A percentile compares a stretch with the other conserved stretches of the same genome.
Evolutionary conservation across 1,284 basidiomycete species (phyloP).

Genomic region (Ustanciosporium gigantosporum): DNA sequence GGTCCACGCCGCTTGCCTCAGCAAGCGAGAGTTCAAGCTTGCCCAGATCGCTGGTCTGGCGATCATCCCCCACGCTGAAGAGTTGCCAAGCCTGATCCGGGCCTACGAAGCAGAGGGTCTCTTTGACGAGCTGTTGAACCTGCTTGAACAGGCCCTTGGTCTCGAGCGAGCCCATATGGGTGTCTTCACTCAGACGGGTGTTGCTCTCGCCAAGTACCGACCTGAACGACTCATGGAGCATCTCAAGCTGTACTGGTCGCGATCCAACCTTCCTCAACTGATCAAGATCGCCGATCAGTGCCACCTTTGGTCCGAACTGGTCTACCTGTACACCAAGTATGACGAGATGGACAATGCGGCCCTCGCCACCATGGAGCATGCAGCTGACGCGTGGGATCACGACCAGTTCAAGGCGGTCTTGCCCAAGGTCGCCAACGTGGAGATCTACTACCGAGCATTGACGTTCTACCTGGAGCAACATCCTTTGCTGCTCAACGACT

Average conservation of each 20-base stretch:
- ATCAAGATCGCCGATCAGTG: conserved; percentile 92
- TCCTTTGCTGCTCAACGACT: conserved; percentile 87
- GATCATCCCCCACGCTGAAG: conserved; percentile 71
- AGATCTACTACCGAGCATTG: conserved; percentile 86
- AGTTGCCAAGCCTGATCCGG: conserved; percentile 78
- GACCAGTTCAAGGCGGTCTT: conserved; percentile 75
- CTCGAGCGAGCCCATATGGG: conserved; percentile 90
- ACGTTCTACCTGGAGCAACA: conserved; percentile 79
- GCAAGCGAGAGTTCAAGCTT: conserved; percentile 93
- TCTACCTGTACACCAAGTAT: conserved; percentile 97
- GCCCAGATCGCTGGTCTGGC: conserved; percentile 75
- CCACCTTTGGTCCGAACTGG: conserved; percentile 98
- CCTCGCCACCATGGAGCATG: conserved; percentile 95
- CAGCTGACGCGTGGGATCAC: conserved; percentile 97
- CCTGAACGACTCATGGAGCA: conserved; percentile 99
- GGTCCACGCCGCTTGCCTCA: conserved; percentile 96
- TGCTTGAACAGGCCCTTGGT: conserved; percentile 89
- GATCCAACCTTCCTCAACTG: conserved; percentile 94
- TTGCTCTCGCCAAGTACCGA: conserved; percentile 92
- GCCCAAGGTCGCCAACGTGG: conserved; percentile 82
- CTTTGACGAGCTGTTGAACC: conserved; percentile 88
- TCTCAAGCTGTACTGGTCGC: conserved; percentile 93
- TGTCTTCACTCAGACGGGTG: conserved; percentile 86
- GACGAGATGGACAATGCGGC: conserved; percentile 96
- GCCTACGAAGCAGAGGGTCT: conserved; percentile 89